Conservation (phyloP, 495 filamentous ascomycete genomes). For the Eremomyces bilateralis region DNA sequence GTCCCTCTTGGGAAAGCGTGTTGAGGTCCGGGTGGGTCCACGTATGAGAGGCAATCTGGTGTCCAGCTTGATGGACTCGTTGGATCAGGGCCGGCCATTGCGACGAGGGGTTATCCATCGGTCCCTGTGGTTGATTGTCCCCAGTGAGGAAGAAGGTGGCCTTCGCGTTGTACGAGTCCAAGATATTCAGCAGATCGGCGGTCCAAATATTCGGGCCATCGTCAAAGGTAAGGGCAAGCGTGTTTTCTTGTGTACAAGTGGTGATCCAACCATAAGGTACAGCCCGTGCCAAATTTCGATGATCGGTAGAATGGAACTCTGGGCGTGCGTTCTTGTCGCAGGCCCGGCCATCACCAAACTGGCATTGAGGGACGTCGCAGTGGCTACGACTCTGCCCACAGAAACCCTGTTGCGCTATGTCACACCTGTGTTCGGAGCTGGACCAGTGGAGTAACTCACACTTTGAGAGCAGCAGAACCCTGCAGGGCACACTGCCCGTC, state of each 20-base stretch:
- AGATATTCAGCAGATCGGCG: constrained; percentile 8
- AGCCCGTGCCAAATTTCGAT: not conserved
- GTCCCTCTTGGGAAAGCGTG: constrained; percentile 18
- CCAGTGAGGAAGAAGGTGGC: constrained; percentile 34
- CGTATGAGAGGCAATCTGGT: too few relatives aligned
- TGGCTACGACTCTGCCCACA: not conserved
- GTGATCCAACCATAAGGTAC: constrained; percentile 19
- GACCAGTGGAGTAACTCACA: not conserved
- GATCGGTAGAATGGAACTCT: not conserved
- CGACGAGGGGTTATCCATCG: constrained; percentile 37
- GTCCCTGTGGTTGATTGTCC: constrained; percentile 50
- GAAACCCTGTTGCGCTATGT: not conserved
- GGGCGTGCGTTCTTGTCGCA: not conserved
- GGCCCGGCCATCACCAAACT: not conserved
- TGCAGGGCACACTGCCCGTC: not conserved
- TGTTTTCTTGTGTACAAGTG: constrained; percentile 5
- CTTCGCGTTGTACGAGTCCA: constrained; percentile 18
- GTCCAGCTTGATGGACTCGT: constrained; percentile 37
- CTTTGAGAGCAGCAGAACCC: not conserved
- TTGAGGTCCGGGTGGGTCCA: constrained; percentile 35
- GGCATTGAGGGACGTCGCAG: not conserved
- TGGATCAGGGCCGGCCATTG: constrained; percentile 41
- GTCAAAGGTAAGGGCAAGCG: constrained; percentile 10
- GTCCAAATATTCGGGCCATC: constrained; percentile 12
- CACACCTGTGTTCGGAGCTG: not conserved